Evolutionary conservation across 805 yeast genomes (phyloP), one percentile per base, ranked within the genome.

Genomic region (Yamadazyma insecticola): DNA sequence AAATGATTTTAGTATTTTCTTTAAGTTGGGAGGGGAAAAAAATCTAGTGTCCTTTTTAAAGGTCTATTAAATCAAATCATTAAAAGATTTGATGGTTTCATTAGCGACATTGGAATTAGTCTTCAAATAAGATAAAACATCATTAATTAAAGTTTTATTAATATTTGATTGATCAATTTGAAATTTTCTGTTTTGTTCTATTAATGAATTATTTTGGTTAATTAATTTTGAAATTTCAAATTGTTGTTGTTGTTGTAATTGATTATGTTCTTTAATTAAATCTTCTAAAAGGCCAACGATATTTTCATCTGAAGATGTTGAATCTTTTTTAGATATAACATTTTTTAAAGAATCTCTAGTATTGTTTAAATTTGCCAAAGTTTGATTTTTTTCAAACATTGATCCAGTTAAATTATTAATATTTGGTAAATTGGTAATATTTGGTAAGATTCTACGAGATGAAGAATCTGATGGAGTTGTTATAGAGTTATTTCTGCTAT

Each of bases 161-260:
- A 44, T 13, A 8, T 35, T 29, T 17, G 32, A 20, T 25, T 41
- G 45, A 16, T 36, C 38, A n/a, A 21, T 24, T 25, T 36, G 36
- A 17, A 43, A 36, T 20, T 26, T 24, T 12, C 26, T 35, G 36
- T 41, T 35, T 29, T 11, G 10, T 26, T 30, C 37, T n/a, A 29
- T 29, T 21, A 33, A 22, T 21, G 11, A 27, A 20, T 31, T 35
- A 23, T 34, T 41, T 32, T 39, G 34, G 11, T 26, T 22, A 13
- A 31, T 32, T 28, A 37, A 28, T 16, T 16, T 13, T 13, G 22
- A 21, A 18, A 30, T 26, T 27, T 40, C 40, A 14, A 30, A 18
- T n/a, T 29, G 31, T 13, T 40, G 21, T 10, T 25, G 23, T 9
- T 10, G 13, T 16, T 32, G 23, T 11, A 35, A 25, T 14, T 35